A percentile compares a stretch with the other conserved stretches of the same genome.
These are phyloP conservation scores for Erysimum pusillum DNA, from an alignment of 441 rosid genomes.

Conservation along the genomic window DNA sequence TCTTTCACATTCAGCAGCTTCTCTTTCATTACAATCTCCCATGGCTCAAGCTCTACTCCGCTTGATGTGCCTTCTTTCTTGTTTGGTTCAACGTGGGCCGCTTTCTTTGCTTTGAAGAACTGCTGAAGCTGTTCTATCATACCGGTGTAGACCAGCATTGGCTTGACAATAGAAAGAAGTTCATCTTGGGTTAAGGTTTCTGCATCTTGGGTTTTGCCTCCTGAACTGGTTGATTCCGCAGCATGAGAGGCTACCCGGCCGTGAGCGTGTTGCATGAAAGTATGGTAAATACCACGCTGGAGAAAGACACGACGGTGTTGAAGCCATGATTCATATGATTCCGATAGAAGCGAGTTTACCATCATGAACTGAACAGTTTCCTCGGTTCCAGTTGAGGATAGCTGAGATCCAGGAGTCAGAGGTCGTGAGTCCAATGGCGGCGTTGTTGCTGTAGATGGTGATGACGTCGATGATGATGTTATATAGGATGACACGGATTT, in stretches of 20 bases:
- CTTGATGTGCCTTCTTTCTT: slow-evolving; percentile 65
- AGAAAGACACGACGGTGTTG: slow-evolving; percentile 91
- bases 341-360: slow-evolving; percentile 96
- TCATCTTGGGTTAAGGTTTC: slow-evolving; percentile 62
- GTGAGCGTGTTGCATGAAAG: slow-evolving; percentile 94
- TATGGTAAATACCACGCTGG: slow-evolving; percentile 95
- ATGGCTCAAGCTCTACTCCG: slow-evolving; percentile 69
- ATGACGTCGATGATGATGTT: slow-evolving; percentile 44
- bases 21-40: slow-evolving; percentile 95
- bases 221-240: slow-evolving; percentile 63
- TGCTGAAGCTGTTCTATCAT: slow-evolving; percentile 96
- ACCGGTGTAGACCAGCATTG: slow-evolving; percentile 97
- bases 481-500: slow-evolving; percentile 83
- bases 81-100: slow-evolving; percentile 43
- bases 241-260: slow-evolving; percentile 66
- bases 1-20: slow-evolving; percentile 79
- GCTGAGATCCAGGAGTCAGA: slow-evolving; percentile 62
- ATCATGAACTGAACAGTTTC: slow-evolving; percentile 99
- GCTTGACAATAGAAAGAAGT: slow-evolving; percentile 72
- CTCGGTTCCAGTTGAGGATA: slow-evolving; percentile 71
- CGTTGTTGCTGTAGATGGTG: slow-evolving; percentile 39
- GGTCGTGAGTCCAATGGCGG: slow-evolving; percentile 63
- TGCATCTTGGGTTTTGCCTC: slow-evolving; percentile 48
- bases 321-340: slow-evolving; percentile 95
- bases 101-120: slow-evolving; percentile 78